A percentile compares a stretch with the other conserved stretches of the same genome.
Conservation (phyloP, 2,329 filamentous ascomycete species). For the Dothideomycetidae sp. region DNA sequence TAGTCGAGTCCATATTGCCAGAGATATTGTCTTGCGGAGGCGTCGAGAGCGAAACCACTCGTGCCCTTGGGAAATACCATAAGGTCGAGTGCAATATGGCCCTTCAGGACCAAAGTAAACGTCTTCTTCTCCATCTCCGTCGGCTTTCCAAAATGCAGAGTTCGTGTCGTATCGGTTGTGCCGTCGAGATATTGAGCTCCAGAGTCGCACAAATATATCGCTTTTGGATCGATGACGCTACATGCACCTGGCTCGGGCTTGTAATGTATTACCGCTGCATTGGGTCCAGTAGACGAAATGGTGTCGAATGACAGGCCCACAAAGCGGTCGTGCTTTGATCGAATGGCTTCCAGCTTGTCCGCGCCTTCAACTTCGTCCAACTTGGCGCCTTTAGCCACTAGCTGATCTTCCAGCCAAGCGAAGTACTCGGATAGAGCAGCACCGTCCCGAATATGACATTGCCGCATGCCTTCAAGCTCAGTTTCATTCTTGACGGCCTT, state of each 20-base stretch:
- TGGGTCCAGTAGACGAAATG: conserved; percentile 86
- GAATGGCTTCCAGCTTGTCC: conserved; percentile 70
- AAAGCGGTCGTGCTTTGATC: conserved; percentile 57
- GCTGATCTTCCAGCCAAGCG: conserved; percentile 86
- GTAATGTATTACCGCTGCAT: conserved; percentile 93
- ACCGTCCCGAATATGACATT: conserved; percentile 86
- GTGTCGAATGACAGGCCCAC: conserved; percentile 88
- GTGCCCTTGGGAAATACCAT: conserved; percentile 90
- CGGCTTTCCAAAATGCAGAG: conserved; percentile 78
- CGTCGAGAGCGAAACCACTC: conserved; percentile 81
- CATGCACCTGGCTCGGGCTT: conserved; percentile 73
- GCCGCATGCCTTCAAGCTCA: conserved; percentile 83
- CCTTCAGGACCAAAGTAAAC: conserved; percentile 90
- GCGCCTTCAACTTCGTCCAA: conserved; percentile 86
- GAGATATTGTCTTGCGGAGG: conserved; percentile 74
- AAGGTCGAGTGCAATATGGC: conserved; percentile 75
- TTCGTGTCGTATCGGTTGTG: conserved; percentile 90
- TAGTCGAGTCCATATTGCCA: conserved; percentile 94
- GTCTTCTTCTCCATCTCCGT: conserved; percentile 72
- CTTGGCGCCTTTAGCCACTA: conserved; percentile 55
- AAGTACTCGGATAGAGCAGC: conserved; percentile 86
- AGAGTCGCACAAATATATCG: conserved; percentile 90
- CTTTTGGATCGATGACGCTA: conserved; percentile 65
- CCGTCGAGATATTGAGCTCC: conserved; percentile 93
- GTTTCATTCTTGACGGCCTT: conserved; percentile 90